Evolutionary conservation across 148 eudicot species (phyloP).

Genomic region (Camellia japonica): DNA sequence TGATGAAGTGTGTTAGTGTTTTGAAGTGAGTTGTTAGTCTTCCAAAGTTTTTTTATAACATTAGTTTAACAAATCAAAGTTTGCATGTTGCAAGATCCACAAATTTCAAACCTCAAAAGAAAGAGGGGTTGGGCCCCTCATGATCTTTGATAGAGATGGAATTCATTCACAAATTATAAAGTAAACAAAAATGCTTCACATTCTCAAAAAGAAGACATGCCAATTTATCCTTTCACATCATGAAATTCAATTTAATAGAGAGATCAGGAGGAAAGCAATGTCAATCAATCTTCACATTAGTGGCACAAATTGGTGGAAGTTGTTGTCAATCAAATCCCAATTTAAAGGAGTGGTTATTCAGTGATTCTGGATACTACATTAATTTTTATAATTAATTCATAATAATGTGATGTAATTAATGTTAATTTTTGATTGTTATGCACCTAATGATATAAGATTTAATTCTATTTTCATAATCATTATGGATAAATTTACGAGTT

Average conservation of each 20-base stretch:
- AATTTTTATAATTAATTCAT: too few species aligned
- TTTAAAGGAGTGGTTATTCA: not conserved
- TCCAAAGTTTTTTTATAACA: not conserved
- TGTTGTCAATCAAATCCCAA: not conserved
- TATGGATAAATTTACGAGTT: too few species aligned
- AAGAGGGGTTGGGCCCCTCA: not conserved
- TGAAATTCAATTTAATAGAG: not conserved
- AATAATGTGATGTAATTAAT: too few species aligned
- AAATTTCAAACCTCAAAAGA: not conserved
- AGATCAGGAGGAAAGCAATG: not conserved
- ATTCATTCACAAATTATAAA: not conserved
- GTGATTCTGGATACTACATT: too few species aligned
- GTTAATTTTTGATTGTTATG: too few species aligned
- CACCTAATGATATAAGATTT: too few species aligned
- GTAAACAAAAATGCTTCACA: not conserved
- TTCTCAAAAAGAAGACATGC: not conserved
- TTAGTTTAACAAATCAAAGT: not conserved
- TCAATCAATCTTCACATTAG: not conserved
- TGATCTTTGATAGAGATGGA: not conserved
- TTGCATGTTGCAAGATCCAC: not conserved
- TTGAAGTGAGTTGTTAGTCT: too few species aligned
- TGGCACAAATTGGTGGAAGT: not conserved
- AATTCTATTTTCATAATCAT: too few species aligned
- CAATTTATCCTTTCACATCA: constrained; percentile 1
- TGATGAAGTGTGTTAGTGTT: too few species aligned